Conservation (phyloP, 768 basidiomycete species). For the Kockovaella imperatae region DNA sequence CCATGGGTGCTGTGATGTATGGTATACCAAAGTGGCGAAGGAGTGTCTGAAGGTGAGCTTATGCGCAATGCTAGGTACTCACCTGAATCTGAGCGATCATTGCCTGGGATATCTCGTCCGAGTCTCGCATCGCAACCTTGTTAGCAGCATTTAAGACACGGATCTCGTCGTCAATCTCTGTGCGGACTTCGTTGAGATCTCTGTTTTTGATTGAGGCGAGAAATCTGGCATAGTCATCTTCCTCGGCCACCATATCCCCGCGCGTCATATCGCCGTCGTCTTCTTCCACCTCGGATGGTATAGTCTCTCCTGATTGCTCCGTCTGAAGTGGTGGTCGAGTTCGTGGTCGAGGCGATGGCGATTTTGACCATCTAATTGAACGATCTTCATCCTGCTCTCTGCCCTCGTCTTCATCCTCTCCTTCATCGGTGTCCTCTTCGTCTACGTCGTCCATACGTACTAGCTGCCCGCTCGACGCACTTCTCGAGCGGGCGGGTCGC, state of each 20-base stretch:
- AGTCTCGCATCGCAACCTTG: conserved; percentile 83
- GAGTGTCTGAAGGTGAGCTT: conserved; percentile 57
- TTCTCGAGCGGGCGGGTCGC: conserved; percentile 26
- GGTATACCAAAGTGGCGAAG: conserved; percentile 91
- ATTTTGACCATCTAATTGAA: conserved; percentile 46
- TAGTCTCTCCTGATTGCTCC: conserved; percentile 42
- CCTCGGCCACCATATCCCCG: conserved; percentile 44
- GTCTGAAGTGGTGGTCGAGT: conserved; percentile 32
- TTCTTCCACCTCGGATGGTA: conserved; percentile 65
- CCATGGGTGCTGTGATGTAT: conserved; percentile 97
- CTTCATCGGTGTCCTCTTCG: conserved; percentile 9
- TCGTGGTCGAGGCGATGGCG: conserved; percentile 43
- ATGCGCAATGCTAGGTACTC: conserved; percentile 52
- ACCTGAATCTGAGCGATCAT: conserved; percentile 84
- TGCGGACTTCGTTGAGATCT: conserved; percentile 68
- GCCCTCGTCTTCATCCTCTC: conserved; percentile 10
- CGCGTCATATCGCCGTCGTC: conserved; percentile 68
- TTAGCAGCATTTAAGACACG: conserved; percentile 67
- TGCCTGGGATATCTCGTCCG: conserved; percentile 88
- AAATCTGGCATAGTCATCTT: conserved; percentile 79
- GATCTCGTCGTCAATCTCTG: conserved; percentile 91
- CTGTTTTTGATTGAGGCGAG: conserved; percentile 83
- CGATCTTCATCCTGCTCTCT: conserved; percentile 24
- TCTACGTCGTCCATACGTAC: too few species aligned
- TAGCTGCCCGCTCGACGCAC: conserved; percentile 13